phyloP scores from a whole-genome alignment of 106 monocot genomes.

The Platanthera zijinensis region DNA sequence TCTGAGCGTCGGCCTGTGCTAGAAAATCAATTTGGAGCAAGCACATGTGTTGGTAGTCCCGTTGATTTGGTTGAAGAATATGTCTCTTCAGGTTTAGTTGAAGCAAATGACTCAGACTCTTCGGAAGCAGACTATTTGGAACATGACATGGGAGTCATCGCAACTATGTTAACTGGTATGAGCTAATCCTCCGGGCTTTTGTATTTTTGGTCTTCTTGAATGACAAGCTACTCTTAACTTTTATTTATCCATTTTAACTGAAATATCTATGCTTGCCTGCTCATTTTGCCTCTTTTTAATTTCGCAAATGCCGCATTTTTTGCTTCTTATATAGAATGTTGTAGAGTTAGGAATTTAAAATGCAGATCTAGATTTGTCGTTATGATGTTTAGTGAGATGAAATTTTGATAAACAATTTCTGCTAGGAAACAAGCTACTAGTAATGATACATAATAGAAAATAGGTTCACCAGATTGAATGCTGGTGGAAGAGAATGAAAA shows the following conservation, averaged over 20 bases:
- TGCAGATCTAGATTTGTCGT: background rate
- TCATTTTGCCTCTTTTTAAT: background rate
- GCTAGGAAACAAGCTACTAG: background rate
- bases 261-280: background rate
- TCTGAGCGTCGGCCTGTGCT: constrained; percentile 29
- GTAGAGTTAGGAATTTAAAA: background rate
- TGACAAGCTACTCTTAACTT: background rate
- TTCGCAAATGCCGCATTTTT: background rate
- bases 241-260: background rate
- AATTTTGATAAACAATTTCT: background rate
- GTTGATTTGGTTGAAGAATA: constrained; percentile 30
- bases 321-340: background rate
- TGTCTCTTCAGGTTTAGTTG: constrained; percentile 27
- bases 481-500: too few species aligned
- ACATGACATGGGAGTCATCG: constrained; percentile 2
- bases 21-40: constrained; percentile 19
- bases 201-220: background rate
- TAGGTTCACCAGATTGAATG: background rate
- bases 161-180: background rate
- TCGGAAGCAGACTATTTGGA: constrained; percentile 24
- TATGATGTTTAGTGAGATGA: background rate
- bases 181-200: background rate
- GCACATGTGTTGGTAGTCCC: constrained; percentile 16
- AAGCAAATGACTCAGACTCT: constrained; percentile 22
- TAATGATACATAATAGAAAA: background rate